These are phyloP conservation scores for Sutorius australiensis DNA, from an alignment of 768 basidiomycete genomes.

Conservation along the genomic window DNA sequence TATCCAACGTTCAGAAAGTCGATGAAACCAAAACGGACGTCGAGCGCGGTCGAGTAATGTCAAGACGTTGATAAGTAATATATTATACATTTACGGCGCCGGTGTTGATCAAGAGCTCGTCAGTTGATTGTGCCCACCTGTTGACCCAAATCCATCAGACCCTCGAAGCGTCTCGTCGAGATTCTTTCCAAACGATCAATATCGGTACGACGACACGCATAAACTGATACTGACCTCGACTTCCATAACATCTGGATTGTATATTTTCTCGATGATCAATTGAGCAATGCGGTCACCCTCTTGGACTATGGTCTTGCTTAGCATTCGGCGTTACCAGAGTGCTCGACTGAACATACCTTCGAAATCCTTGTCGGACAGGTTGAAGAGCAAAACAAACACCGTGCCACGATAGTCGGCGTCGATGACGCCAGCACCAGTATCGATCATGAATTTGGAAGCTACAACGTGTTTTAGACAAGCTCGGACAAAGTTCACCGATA, in stretches of 20 bases:
- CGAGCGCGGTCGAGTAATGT: neutral
- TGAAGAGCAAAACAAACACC: slow-evolving; percentile 90
- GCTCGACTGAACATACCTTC: slow-evolving; percentile 46
- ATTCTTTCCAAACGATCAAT: slow-evolving; percentile 44
- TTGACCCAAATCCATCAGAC: slow-evolving; percentile 88
- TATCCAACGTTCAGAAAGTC: neutral
- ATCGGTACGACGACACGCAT: neutral
- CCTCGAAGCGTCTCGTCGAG: slow-evolving; percentile 86
- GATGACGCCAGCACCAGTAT: slow-evolving; percentile 95
- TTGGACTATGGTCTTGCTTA: slow-evolving; percentile 51
- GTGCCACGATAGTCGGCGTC: slow-evolving; percentile 95
- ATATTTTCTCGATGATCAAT: slow-evolving; percentile 87
- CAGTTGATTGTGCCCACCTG: slow-evolving; percentile 74
- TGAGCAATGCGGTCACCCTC: slow-evolving; percentile 97
- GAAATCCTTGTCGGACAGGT: slow-evolving; percentile 87
- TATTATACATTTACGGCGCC: neutral
- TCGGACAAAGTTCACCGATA: slow-evolving; percentile 1
- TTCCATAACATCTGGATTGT: slow-evolving; percentile 80
- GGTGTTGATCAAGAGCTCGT: slow-evolving; percentile 12
- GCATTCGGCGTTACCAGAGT: neutral
- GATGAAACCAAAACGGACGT: neutral
- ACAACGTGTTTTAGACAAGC: neutral
- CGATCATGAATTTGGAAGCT: slow-evolving; percentile 98
- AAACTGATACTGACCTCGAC: slow-evolving; percentile 56
- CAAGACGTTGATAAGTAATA: neutral